Percentiles rank a stretch among this genome's conserved stretches.
Evolutionary conservation across 176 grass and related monocot genomes (phyloP).

Genomic region (Elymus sibiricus): DNA sequence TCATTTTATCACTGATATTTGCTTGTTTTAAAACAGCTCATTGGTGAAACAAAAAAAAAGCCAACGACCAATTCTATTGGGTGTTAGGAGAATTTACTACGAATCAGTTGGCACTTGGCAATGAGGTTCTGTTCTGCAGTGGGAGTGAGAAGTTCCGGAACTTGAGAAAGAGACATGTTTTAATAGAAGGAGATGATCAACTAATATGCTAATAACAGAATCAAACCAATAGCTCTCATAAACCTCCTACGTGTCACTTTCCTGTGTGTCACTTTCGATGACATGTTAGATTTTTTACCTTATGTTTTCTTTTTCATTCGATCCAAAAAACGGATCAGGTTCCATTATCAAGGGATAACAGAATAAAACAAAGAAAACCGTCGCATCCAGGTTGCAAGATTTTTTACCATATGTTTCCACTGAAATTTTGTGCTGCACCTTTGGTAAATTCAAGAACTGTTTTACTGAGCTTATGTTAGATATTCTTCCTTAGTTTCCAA

Average conservation of each 20-base stretch:
- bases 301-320: too few species aligned
- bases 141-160: constrained; percentile 64
- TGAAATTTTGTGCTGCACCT: too few species aligned
- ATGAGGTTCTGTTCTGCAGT: constrained; percentile 71
- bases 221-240: background rate
- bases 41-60: constrained; percentile 56
- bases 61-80: too few species aligned
- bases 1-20: constrained; percentile 23
- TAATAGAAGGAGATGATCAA: constrained; percentile 70
- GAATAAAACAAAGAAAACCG: too few species aligned
- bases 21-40: constrained; percentile 37
- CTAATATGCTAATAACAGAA: constrained; percentile 10
- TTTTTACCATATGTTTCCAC: too few species aligned
- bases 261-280: too few species aligned
- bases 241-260: background rate
- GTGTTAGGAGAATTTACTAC: constrained; percentile 78
- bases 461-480: background rate
- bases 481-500: background rate
- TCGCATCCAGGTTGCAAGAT: too few species aligned
- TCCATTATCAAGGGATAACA: too few species aligned
- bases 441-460: too few species aligned
- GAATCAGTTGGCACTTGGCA: constrained; percentile 38
- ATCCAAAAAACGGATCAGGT: too few species aligned
- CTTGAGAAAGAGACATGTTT: constrained; percentile 69
- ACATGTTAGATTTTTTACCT: too few species aligned